These are phyloP conservation scores for Priceomyces castillae DNA, from an alignment of 805 yeast species.

Conservation along the genomic window DNA sequence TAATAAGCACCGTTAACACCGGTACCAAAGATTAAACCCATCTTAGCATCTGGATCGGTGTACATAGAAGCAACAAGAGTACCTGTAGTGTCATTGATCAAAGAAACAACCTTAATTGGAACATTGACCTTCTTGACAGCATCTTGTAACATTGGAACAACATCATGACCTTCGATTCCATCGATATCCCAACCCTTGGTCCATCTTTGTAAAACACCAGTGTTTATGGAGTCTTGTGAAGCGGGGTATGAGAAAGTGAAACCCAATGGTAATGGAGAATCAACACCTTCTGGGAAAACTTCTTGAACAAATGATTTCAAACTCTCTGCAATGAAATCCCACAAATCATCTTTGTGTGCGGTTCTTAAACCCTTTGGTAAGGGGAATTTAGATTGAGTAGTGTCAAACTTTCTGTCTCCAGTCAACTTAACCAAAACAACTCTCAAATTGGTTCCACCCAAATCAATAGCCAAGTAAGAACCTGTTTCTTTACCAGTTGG, in stretches of 20 bases:
- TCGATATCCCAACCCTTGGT: conserved; percentile 95
- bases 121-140: conserved; percentile 63
- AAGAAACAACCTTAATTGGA: conserved; percentile 85
- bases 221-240: conserved; percentile 75
- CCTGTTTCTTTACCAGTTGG: conserved; percentile 94
- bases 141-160: conserved; percentile 83
- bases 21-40: conserved; percentile 97
- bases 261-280: conserved; percentile 71
- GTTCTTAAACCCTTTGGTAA: conserved; percentile 78
- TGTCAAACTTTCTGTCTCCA: conserved; percentile 83
- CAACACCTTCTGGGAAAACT: conserved; percentile 66
- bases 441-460: conserved; percentile 96
- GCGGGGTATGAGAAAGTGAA: conserved; percentile 95
- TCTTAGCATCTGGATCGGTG: conserved; percentile 80
- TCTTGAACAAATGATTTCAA: conserved; percentile 67
- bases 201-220: conserved; percentile 91
- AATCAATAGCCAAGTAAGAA: conserved; percentile 85
- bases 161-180: conserved; percentile 92
- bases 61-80: conserved; percentile 94
- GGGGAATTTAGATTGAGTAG: conserved; percentile 80
- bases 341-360: conserved; percentile 71
- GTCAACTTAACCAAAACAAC: conserved; percentile 82
- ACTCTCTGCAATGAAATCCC: conserved; percentile 83
- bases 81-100: conserved; percentile 96
- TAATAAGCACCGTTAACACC: conserved; percentile 97